Base-by-base conservation (phyloP, 805 yeast species). In the Kuraishia cidri region DNA sequence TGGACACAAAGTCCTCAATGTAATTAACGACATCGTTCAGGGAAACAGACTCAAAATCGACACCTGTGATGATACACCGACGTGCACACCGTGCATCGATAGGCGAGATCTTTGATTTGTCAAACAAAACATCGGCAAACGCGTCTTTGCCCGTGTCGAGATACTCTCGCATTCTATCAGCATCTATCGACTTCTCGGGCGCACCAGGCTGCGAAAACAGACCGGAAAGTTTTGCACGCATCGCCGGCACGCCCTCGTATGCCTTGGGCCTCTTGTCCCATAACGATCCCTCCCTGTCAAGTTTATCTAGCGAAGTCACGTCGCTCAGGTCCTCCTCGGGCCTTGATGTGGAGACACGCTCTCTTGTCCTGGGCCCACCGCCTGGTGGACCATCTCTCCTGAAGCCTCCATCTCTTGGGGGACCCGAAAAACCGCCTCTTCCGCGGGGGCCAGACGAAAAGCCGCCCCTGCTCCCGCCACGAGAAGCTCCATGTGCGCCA, bases 261-360 rank as follows among this genome's bases (percentile, higher is more conserved):
- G 85, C 90, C 39, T 64, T 62, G 1, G 94, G 87, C 22, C 67
- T 64, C 16, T 70, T 58, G 32, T 84, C 92, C 94, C 94, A 85
- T 31, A 63, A 56, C 0, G 84, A 64, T 13, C 60, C 62, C 9
- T 56, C 45, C 9, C 78, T 59, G 30, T 59, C 57, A n/a, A 82
- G 51, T 29, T 69, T 59, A 27, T 72, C 69, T 20, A 84, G 54
- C 0, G 79, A 63, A 0, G 60, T 49, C 0, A 66, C 69, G 14
- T 53, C 48, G 4, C 51, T 50, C 10, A 74, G 48, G 10, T 59
- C 57, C 16, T 44, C 47, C 12, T 60, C 43, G 8, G 26, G 39
- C n/a, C 31, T 32, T 15, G 21, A 27, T 17, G 21, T 19, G 16
- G 27, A 15, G 14, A 16, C 11, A 10, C 24, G 24, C 15, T 25